Evolutionary conservation across 805 yeast species (phyloP), one percentile per base, ranked within the genome.

Genomic region (Zygoascus tannicola): DNA sequence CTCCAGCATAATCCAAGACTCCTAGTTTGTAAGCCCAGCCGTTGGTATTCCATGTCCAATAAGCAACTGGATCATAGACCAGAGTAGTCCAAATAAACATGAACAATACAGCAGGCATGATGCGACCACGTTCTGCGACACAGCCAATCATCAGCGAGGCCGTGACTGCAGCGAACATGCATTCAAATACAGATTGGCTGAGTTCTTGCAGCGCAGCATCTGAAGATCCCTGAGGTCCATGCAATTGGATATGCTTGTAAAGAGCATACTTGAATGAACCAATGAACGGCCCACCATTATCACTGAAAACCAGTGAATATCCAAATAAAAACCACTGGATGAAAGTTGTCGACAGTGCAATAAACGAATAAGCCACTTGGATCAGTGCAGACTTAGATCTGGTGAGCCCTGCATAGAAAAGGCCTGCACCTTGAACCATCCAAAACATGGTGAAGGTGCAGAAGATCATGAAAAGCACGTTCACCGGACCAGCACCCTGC

Each of bases 271-370:
- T 56, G 53, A 80, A 59, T 45, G 71, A 67, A 44, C 87, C 87
- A 45, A 80, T 62, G 51, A 80, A 73, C 21, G 58, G 64, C 4
- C 76, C 68, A 3, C 43, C 46, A 4, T 47, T 26, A 23, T 44
- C 44, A 40, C 72, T 65, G 51, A 74, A 75, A 12, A 76, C 74
- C 44, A 80, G 66, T 4, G 84, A 75, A 57, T 73, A 79, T 46
- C 86, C 86, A 76, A 81, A 71, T 54, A 75, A 70, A 53, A 76
- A 78, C 81, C 84, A 80, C 57, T 79, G 85, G 63, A 80, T 70
- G n/a, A 72, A 62, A 1, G 79, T 71, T 35, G 78, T 60, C 53
- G 81, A 70, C 16, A 72, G 70, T 14, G 81, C 76, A 73, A 79
- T 73, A 44, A 80, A 58, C 15, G 81, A 72, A 37, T 81, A 81